Percentiles rank a stretch among this genome's conserved stretches.
phyloP scores from a whole-genome alignment of 225 moss, liverwort and hornwort genomes.

The Polytrichum commune region DNA sequence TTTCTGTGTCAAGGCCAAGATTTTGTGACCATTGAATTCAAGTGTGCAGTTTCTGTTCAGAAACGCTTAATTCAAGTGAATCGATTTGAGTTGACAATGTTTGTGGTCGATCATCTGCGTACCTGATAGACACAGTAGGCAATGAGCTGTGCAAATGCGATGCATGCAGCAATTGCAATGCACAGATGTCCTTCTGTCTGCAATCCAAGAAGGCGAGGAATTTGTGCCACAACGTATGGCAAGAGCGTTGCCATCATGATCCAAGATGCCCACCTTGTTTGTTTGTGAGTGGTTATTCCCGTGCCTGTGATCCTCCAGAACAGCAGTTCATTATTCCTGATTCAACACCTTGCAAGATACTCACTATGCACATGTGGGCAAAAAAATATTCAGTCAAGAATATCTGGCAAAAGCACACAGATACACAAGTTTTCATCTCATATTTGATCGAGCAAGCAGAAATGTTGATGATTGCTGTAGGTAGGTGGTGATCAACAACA shows the following conservation, averaged over 20 bases:
- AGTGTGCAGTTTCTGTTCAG: neutral
- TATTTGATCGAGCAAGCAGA: neutral
- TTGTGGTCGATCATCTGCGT: neutral
- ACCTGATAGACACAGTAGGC: slow-evolving; percentile 88
- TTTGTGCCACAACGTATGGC: slow-evolving; percentile 77
- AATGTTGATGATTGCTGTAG: neutral
- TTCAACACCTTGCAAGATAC: neutral
- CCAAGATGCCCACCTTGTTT: slow-evolving; percentile 84
- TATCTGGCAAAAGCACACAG: neutral
- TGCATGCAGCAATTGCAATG: slow-evolving; percentile 44
- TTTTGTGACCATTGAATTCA: neutral
- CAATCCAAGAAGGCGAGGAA: slow-evolving; percentile 65
- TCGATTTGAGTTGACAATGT: no score
- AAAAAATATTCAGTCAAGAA: neutral
- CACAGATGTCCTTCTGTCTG: slow-evolving; percentile 24
- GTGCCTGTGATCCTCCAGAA: slow-evolving; percentile 36
- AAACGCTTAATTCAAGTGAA: no score
- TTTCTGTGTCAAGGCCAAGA: neutral
- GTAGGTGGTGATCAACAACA: neutral
- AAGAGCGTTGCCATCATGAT: slow-evolving; percentile 79
- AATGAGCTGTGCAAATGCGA: slow-evolving; percentile 47
- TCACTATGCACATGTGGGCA: neutral
- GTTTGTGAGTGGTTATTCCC: slow-evolving; percentile 79
- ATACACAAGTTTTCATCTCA: neutral
- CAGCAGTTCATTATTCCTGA: neutral